Evolutionary conservation across 768 basidiomycete genomes (phyloP), one percentile per base, ranked within the genome.

Genomic region (Suillus sp.): DNA sequence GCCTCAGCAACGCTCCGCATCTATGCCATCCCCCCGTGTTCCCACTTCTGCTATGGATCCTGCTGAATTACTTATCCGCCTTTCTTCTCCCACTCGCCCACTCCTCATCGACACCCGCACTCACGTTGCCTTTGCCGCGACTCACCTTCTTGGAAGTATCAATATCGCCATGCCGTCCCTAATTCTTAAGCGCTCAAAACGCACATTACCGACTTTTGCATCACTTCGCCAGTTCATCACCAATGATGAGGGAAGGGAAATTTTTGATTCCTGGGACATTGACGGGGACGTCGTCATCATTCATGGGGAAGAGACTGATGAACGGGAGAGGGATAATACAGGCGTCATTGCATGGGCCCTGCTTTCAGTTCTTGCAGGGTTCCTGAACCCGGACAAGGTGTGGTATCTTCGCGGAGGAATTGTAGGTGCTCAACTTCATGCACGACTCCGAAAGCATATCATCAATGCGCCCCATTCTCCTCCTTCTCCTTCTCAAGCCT

Each of bases 101-200:
- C 78, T 95, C 27, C 77, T 96, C 63, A 83, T 96, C 71, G 95
- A 97, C 75, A 93, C 92, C 43, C 86, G 95, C 4, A 86, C 91
- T 4, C 80, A 87, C 22, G 80, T 84, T 1, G 79, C 86, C 11
- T 93, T 87, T 77, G 79, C 88, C 40, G 78, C 85, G 3, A 83
- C 81, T 62, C 92, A 88, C 73, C 75, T 97, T 59, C 72, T 79
- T 43, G 78, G 86, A 67, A 91, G 89, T 73, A 84, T 94, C 64
- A 95, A 95, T 75, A 82, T 97, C 55, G 90, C 90, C 37, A 91
- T 97, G 48, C 95, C 95, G 0, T 91, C 92, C 30, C 86, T 97
- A 70, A 94, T 97, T 70, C 86, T 95, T 68, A 95, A 94, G 74
- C 88, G 95, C 22, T 89, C 84, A 66, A 82, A 86, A 65, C 92